Evolutionary conservation across 1,284 basidiomycete species (phyloP).

Genomic region (Fomitopsis schrenkii): DNA sequence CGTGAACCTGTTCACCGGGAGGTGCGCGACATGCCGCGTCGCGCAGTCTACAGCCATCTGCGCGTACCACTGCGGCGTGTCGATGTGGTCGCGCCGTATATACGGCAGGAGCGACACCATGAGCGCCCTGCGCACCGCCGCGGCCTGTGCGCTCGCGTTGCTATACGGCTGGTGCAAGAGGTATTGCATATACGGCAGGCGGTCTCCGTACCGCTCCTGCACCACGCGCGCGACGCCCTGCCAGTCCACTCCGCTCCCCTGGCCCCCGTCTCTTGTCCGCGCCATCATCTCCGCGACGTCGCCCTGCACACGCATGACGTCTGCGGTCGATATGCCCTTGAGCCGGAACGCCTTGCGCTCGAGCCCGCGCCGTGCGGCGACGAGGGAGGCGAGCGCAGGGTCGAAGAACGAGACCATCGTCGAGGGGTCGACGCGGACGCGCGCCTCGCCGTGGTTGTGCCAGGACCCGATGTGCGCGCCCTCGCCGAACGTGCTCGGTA

Average conservation of each 20-base stretch:
- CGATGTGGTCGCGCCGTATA: neutral
- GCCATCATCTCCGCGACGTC: neutral
- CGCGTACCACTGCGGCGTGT: neutral
- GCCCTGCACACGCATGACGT: neutral
- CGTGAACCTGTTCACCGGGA: neutral
- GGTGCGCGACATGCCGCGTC: neutral
- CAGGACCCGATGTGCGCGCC: neutral
- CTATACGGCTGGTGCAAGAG: neutral
- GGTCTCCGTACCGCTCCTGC: neutral
- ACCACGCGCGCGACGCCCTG: neutral
- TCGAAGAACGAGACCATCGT: conserved; percentile 1
- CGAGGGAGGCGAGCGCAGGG: neutral
- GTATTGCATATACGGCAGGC: neutral
- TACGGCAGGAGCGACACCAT: neutral
- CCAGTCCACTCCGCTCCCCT: neutral
- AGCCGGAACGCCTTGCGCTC: neutral
- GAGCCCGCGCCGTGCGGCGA: neutral
- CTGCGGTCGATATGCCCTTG: neutral
- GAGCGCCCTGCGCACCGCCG: neutral
- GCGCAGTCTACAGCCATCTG: neutral
- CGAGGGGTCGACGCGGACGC: neutral
- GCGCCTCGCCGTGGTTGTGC: neutral
- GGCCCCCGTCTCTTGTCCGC: neutral
- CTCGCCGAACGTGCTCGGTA: neutral
- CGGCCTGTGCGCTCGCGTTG: neutral